These are phyloP conservation scores for Quercus berberidifolia DNA, from an alignment of 306 rosid genomes.

Conservation along the genomic window DNA sequence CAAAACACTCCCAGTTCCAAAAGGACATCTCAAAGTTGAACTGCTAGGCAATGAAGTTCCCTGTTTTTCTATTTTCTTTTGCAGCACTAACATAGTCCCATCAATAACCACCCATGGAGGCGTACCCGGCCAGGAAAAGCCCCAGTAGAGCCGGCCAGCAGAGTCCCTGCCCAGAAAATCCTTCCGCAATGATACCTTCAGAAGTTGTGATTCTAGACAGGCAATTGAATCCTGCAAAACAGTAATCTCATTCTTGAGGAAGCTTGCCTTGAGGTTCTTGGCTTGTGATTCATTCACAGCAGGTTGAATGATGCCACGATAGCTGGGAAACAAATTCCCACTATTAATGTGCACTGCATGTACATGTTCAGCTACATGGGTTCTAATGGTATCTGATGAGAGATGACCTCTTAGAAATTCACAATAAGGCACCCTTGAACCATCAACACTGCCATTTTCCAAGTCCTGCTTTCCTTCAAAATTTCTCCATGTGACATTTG, in stretches of 20 bases:
- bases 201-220: conserved; percentile 50
- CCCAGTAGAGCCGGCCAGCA: conserved; percentile 75
- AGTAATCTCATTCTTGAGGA: conserved; percentile 51
- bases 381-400: neutral
- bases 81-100: conserved; percentile 42
- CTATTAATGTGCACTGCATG: neutral
- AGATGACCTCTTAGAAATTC: neutral
- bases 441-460: neutral
- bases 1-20: conserved; percentile 26
- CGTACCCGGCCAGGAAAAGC: conserved; percentile 48
- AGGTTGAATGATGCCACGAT: neutral
- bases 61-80: conserved; percentile 21
- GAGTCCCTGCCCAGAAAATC: conserved; percentile 84
- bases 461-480: neutral
- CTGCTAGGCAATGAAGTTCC: neutral
- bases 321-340: neutral
- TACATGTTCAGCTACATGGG: neutral
- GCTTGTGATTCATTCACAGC: conserved; percentile 51
- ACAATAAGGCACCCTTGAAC: neutral
- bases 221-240: conserved; percentile 62
- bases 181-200: conserved; percentile 66
- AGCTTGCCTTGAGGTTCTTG: conserved; percentile 58
- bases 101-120: conserved; percentile 57
- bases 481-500: neutral
- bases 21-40: neutral